These are phyloP conservation scores for Agastache rugosa DNA, from an alignment of 257 asterid genomes.

Conservation along the genomic window DNA sequence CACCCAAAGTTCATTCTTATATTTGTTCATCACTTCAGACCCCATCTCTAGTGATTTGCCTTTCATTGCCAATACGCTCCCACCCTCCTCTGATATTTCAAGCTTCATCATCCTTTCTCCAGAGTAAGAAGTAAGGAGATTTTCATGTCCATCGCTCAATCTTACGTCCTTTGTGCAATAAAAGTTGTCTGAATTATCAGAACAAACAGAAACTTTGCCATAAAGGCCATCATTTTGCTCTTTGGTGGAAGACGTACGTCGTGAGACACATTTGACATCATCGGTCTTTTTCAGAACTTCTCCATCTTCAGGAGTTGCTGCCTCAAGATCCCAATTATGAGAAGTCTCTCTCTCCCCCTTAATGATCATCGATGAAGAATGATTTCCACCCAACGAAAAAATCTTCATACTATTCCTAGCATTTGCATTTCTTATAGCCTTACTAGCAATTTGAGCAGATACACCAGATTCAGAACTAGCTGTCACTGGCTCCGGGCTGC, in stretches of 20 bases:
- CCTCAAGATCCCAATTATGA: slow-evolving; percentile 19
- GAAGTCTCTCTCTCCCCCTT: slow-evolving; percentile 35
- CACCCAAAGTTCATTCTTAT: slow-evolving; percentile 9
- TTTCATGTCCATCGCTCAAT: slow-evolving; percentile 25
- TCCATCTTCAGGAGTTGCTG: slow-evolving; percentile 22
- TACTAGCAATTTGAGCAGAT: slow-evolving; percentile 45
- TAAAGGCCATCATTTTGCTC: slow-evolving; percentile 20
- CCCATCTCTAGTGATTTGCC: slow-evolving; percentile 26
- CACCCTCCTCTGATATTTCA: slow-evolving; percentile 31
- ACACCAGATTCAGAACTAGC: slow-evolving; percentile 45
- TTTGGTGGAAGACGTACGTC: neutral
- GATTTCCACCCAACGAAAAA: slow-evolving; percentile 19
- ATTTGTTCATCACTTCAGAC: slow-evolving; percentile 8
- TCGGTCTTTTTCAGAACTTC: slow-evolving; percentile 15
- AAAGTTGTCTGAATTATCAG: slow-evolving; percentile 32
- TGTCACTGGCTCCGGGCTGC: slow-evolving; percentile 44
- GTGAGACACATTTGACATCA: slow-evolving; percentile 15
- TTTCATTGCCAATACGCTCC: slow-evolving; percentile 4
- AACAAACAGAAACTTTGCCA: slow-evolving; percentile 26
- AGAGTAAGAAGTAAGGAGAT: slow-evolving; percentile 21
- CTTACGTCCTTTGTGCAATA: slow-evolving; percentile 29
- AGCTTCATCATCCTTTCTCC: slow-evolving; percentile 25
- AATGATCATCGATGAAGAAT: slow-evolving; percentile 16
- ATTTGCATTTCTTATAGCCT: slow-evolving; percentile 35
- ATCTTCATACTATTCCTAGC: slow-evolving; percentile 34